Base-by-base conservation (phyloP, 306 rosid species). In the Datisca glomerata region DNA sequence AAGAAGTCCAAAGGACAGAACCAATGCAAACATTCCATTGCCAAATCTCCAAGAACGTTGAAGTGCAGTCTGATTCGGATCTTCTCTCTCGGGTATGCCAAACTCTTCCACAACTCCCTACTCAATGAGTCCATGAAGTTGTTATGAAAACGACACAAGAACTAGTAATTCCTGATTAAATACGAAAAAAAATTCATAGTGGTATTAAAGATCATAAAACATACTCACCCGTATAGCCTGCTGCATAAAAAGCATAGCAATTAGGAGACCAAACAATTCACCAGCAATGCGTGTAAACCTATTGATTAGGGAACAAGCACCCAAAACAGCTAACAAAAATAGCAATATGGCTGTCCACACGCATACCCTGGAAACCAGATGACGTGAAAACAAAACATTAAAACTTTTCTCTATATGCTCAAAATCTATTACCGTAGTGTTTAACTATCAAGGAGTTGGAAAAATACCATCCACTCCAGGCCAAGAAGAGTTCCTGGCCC, bases 241-340 rank as follows among this genome's bases (percentile, higher is more conserved):
- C 76, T 86, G 94, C 96, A 82, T 81, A 56, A 86, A 86, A 48
- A 86, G 92, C 93, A 82, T 82, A 25, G 96, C 94, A 45, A 86
- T 86, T 35, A 86, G 64, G 56, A 86, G 69, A 64, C 96, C 96
- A 62, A 86, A 86, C 60, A 86, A 69, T 74, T 86, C 96, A 14
- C 96, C 96, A 31, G 96, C 94, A 64, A 86, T 5, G 45, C 94
- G 96, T 5, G 96, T 86, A 66, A 86, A 86, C 70, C 94, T 67
- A 63, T 82, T 82, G 73, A 86, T 86, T 41, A 86, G 57, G 34
- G 96, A 86, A 79, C 94, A 82, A 10, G 96, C 94, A 39, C 96
- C 96, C 38, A 82, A 63, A 65, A 86, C 21, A 11, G 96, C 85
- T 55, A 86, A 73, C 75, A 76, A 65, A 65, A 82, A 86, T 39